phyloP scores from a whole-genome alignment of 2,329 filamentous ascomycete species.

The Alternaria sp. region DNA sequence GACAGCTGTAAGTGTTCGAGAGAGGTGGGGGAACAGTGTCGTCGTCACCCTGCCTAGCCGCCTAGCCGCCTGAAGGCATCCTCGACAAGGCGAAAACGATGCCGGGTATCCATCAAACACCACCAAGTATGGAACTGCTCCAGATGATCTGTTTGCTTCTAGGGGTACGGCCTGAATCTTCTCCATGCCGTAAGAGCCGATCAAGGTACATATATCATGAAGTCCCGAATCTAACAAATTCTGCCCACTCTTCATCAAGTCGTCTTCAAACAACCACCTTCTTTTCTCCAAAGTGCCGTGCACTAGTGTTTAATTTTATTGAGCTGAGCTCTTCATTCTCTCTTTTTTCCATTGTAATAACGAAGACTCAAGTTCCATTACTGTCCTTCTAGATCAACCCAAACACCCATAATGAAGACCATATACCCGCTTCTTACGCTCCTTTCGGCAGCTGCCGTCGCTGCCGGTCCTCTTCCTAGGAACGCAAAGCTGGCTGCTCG shows the following conservation, averaged over 20 bases:
- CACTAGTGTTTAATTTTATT: conserved; percentile 32
- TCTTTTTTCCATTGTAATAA: conserved; percentile 16
- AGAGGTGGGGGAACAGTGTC: conserved; percentile 20
- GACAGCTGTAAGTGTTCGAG: conserved; percentile 25
- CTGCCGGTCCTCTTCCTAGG: conserved; percentile 30
- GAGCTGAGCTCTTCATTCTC: conserved; percentile 36
- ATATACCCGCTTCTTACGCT: conserved; percentile 34
- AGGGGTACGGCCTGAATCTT: conserved; percentile 11
- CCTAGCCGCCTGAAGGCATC: conserved; percentile 21
- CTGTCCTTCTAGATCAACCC: conserved; percentile 3
- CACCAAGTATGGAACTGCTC: conserved; percentile 14
- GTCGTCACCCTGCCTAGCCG: conserved; percentile 15
- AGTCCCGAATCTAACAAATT: conserved; percentile 5
- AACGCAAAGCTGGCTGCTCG: conserved; percentile 5
- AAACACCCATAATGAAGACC: conserved; percentile 33
- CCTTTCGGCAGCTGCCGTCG: conserved; percentile 28
- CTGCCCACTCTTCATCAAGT: conserved; percentile 10
- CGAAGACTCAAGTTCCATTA: conserved; percentile 3
- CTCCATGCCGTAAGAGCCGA: conserved; percentile 7
- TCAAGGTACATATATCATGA: conserved; percentile 22
- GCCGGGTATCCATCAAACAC: conserved; percentile 24
- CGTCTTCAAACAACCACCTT: conserved; percentile 20
- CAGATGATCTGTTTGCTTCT: conserved; percentile 20
- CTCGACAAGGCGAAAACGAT: conserved; percentile 12
- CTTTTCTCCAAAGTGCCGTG: conserved; percentile 31